Conservation (phyloP, 176 grass and related monocot genomes). For the Bothriochloa decipiens region DNA sequence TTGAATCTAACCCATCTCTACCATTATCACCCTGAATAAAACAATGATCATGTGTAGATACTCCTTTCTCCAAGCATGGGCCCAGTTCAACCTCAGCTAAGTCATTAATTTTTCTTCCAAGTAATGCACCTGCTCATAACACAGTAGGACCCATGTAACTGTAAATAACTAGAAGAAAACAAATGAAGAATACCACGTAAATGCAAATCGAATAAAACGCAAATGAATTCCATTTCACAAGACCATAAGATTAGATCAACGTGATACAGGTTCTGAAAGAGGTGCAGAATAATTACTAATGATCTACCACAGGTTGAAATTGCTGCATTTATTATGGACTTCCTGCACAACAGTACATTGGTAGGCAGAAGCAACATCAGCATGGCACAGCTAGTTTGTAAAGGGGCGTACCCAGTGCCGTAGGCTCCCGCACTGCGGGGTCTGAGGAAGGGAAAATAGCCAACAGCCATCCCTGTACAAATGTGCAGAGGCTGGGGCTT, state of each 20-base stretch:
- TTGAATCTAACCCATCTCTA: slow-evolving; percentile 38
- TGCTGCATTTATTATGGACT: not conserved
- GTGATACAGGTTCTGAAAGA: slow-evolving; percentile 10
- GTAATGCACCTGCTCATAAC: slow-evolving; percentile 47
- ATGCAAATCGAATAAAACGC: not conserved
- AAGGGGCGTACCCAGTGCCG: too few species aligned
- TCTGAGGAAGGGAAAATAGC: too few species aligned
- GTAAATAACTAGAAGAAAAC: slow-evolving; percentile 1
- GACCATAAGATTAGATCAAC: slow-evolving; percentile 10
- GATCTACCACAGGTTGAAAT: not conserved
- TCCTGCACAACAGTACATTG: not conserved
- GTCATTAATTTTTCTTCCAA: slow-evolving; percentile 38
- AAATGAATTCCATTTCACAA: not conserved
- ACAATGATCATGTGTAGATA: slow-evolving; percentile 46
- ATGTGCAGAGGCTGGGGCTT: too few species aligned
- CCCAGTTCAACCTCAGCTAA: slow-evolving; percentile 33
- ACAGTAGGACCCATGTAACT: slow-evolving; percentile 43
- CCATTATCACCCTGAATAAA: slow-evolving; percentile 36
- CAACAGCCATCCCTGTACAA: too few species aligned
- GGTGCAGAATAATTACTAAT: not conserved
- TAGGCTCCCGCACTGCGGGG: too few species aligned
- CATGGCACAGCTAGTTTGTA: not conserved
- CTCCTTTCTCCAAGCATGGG: slow-evolving; percentile 13
- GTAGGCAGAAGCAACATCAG: not conserved
- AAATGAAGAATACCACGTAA: not conserved